These are phyloP conservation scores for Gracilariopsis chorda DNA, from an alignment of 23 red algal species.

Conservation along the genomic window DNA sequence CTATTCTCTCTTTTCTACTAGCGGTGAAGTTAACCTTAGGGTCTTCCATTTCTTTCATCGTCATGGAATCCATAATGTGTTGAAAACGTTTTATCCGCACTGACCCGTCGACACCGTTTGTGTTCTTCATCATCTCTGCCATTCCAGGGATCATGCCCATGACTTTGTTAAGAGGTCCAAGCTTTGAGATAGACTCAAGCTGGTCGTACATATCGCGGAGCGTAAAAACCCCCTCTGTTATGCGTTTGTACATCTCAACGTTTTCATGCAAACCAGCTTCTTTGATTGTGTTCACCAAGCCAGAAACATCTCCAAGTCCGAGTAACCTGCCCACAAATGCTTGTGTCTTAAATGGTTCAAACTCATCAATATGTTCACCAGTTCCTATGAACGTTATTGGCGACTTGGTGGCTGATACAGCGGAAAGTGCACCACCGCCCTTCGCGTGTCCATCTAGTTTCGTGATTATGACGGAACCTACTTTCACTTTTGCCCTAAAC, in stretches of 20 bases:
- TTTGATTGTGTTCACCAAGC: constrained; percentile 90
- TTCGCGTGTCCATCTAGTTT: constrained; percentile 98
- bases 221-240: constrained; percentile 90
- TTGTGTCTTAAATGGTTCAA: constrained; percentile 85
- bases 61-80: constrained; percentile 98
- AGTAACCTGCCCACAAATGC: constrained; percentile 93
- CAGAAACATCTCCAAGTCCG: constrained; percentile 93
- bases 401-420: constrained; percentile 85
- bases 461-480: constrained; percentile 96
- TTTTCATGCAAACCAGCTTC: constrained; percentile 93
- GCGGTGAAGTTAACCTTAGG: constrained; percentile 76
- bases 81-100: constrained; percentile 80
- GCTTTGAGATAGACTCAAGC: constrained; percentile 72
- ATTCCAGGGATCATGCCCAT: constrained; percentile 97
- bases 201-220: constrained; percentile 95
- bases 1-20: constrained; percentile 79
- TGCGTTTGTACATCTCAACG: constrained; percentile 84
- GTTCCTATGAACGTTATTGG: constrained; percentile 97
- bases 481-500: constrained; percentile 75
- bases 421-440: constrained; percentile 92
- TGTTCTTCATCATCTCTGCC: constrained; percentile 86
- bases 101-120: constrained; percentile 80
- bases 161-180: constrained; percentile 97
- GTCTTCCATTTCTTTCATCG: constrained; percentile 87
- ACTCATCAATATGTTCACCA: constrained; percentile 97